Conservation (phyloP, 495 filamentous ascomycete genomes). For the Hyaloscypha bicolor region DNA sequence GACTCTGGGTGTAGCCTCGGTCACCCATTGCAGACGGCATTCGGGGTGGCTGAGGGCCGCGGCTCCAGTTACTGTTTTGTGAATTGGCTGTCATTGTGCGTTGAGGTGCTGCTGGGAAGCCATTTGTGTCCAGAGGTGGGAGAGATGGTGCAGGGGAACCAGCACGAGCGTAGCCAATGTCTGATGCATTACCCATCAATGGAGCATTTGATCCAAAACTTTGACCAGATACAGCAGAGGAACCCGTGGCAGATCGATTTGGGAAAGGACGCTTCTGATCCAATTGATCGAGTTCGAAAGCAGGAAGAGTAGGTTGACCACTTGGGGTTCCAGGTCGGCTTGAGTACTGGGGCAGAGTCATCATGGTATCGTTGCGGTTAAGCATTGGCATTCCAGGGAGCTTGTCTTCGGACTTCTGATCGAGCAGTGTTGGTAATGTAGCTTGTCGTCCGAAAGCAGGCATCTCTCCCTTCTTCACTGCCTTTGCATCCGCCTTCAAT, state of each 20-base stretch:
- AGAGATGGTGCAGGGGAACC: slow-evolving; percentile 46
- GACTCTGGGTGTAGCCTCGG: slow-evolving; percentile 30
- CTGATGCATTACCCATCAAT: slow-evolving; percentile 58
- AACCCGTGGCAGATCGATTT: slow-evolving; percentile 39
- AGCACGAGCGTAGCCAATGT: slow-evolving; percentile 58
- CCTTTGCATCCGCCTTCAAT: slow-evolving; percentile 59
- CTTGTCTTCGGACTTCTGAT: slow-evolving; percentile 53
- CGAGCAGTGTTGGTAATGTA: slow-evolving; percentile 65
- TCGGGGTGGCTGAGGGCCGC: slow-evolving; percentile 22
- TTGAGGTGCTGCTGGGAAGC: slow-evolving; percentile 37
- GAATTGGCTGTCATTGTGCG: slow-evolving; percentile 30
- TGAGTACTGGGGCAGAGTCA: slow-evolving; percentile 64
- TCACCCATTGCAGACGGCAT: slow-evolving; percentile 31
- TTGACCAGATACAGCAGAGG: slow-evolving; percentile 32
- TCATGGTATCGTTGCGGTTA: slow-evolving; percentile 66
- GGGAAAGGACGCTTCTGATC: slow-evolving; percentile 48
- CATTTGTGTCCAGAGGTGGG: slow-evolving; percentile 39
- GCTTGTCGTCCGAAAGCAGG: slow-evolving; percentile 57
- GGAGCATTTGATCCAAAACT: slow-evolving; percentile 61
- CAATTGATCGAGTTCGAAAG: slow-evolving; percentile 49
- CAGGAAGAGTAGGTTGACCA: slow-evolving; percentile 31
- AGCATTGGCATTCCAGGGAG: slow-evolving; percentile 60
- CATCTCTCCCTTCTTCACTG: slow-evolving; percentile 55
- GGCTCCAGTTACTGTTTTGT: slow-evolving; percentile 23
- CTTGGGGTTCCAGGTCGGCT: slow-evolving; percentile 55